Evolutionary conservation across 352 stramenopile species (phyloP).

Genomic region (Aphanomyces cochlioides): DNA sequence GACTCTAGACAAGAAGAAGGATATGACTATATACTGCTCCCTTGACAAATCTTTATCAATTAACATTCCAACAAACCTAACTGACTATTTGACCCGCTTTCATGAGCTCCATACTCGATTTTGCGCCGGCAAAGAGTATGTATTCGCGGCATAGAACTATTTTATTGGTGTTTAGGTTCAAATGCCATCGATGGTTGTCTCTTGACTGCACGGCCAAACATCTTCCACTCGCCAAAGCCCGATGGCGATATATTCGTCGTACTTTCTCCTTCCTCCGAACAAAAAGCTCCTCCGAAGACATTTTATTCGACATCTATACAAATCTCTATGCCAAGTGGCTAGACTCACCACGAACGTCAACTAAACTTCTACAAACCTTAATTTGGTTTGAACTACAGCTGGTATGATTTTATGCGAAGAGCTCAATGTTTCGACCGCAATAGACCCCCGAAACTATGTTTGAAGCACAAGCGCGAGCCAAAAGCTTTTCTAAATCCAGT

Average conservation of each 20-base stretch:
- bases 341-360: not conserved
- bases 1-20: no score
- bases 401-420: not conserved
- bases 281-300: not conserved
- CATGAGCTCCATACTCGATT: not conserved
- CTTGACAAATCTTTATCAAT: no score
- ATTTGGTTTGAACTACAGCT: slow-evolving; percentile 20
- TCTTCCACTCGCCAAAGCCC: no score
- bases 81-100: no score
- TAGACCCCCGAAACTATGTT: no score
- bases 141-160: not conserved
- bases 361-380: not conserved
- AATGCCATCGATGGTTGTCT: not conserved
- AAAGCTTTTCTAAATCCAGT: no score
- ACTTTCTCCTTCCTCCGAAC: no score
- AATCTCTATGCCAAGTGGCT: slow-evolving; percentile 17
- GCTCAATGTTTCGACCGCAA: no score
- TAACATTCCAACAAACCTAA: no score
- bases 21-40: no score
- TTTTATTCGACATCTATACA: slow-evolving; percentile 8
- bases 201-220: slow-evolving; percentile 5
- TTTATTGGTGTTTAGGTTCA: slow-evolving; percentile 12
- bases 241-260: no score
- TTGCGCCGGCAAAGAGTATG: not conserved
- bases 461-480: no score